Base-by-base conservation (phyloP, 495 filamentous ascomycete species). In the Entonaema liquescens region DNA sequence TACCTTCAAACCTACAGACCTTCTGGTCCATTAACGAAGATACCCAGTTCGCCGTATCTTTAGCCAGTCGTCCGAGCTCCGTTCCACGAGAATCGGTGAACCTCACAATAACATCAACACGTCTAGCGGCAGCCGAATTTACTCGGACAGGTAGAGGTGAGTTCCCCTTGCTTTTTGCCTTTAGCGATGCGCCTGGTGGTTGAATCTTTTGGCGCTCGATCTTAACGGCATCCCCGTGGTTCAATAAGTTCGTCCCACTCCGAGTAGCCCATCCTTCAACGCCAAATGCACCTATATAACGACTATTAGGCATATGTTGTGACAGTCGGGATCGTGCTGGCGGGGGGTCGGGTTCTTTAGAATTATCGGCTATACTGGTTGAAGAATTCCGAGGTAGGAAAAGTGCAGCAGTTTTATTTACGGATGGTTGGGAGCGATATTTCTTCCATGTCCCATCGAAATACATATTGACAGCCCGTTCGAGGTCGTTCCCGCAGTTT, bases 241-340 rank as follows among this genome's bases (percentile, higher is more conserved):
- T 89, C 40, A 98, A 65, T 6, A 97, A 77, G 28, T 84, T 86
- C 2, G 75, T 81, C 2, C 95, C 95, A 74, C 92, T 97, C 71
- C 88, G 87, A n/a, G 95, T 98, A 42, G 93, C 87, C 95, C 95
- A 99, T 7, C 89, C 95, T 31, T 89, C 92, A 5, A 92, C 94
- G 15, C 96, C 95, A 80, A 98, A 96, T 0, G 93, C 92, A 28
- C 95, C 95, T 53, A 98, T 84, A 75, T 97, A 99, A 74, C 96
- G 85, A 60, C 81, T 83, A 2, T 84, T 71, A 0, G 92, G 90
- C 79, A 89, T 87, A n/a, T 31, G 67, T 69, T 63, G 68, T 28
- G 25, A 70, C 44, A 67, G 47, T 50, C 35, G 29, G 9, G 55
- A 47, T 17, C 13, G 67, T 38, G 52, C 47, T 5, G 52, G 28